Evolutionary conservation across 2,329 filamentous ascomycete species (phyloP).

Genomic region (Dactylellina parvicollis): DNA sequence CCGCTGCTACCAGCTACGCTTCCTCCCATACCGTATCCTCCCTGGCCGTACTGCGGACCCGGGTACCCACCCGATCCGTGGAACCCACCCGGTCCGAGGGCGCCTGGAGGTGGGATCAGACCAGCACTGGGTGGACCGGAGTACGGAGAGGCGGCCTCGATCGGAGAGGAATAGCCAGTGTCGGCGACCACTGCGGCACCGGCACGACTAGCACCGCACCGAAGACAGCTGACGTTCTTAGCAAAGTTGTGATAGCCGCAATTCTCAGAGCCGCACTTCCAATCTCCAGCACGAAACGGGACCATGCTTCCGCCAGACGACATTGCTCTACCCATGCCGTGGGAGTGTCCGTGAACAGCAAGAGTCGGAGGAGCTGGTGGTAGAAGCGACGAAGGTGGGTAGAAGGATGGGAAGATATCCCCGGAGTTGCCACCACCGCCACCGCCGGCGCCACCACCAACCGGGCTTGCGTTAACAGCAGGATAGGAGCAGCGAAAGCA

Average conservation of each 20-base stretch:
- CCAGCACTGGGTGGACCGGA: slow-evolving; percentile 81
- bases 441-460: slow-evolving; percentile 65
- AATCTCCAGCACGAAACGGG: slow-evolving; percentile 97
- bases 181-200: slow-evolving; percentile 94
- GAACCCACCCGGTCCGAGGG: slow-evolving; percentile 72
- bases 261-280: slow-evolving; percentile 97
- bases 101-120: slow-evolving; percentile 69
- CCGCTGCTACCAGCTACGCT: slow-evolving; percentile 50
- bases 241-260: slow-evolving; percentile 99
- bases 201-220: slow-evolving; percentile 93
- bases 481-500: slow-evolving; percentile 99
- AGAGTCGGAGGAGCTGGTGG: slow-evolving; percentile 74
- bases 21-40: slow-evolving; percentile 49
- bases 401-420: slow-evolving; percentile 73
- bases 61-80: slow-evolving; percentile 64
- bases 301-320: slow-evolving; percentile 68
- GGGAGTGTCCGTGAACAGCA: slow-evolving; percentile 63
- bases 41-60: slow-evolving; percentile 42
- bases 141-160: slow-evolving; percentile 85
- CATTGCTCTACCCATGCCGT: slow-evolving; percentile 63
- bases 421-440: too few relatives aligned
- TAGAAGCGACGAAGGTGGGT: slow-evolving; percentile 79
- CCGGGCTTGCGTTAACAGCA: slow-evolving; percentile 81
- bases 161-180: slow-evolving; percentile 87
- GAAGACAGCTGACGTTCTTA: slow-evolving; percentile 97